These are phyloP conservation scores for Pezicula radicicola DNA, from an alignment of 2,329 filamentous ascomycete species.

Conservation along the genomic window DNA sequence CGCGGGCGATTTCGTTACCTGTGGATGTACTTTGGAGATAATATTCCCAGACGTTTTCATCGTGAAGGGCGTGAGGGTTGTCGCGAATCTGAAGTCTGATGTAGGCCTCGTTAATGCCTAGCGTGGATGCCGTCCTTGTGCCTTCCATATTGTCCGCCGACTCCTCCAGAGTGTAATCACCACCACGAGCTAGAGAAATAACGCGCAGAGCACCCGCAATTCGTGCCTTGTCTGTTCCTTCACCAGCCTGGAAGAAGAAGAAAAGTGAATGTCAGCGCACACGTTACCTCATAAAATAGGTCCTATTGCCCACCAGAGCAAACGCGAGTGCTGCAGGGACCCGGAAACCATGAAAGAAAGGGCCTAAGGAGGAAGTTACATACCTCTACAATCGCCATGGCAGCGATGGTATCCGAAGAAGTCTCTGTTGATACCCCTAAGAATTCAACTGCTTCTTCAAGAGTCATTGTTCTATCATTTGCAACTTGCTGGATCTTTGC, in stretches of 20 bases:
- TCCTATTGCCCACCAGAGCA: background rate
- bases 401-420: conserved; percentile 27
- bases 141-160: conserved; percentile 25
- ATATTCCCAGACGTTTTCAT: conserved; percentile 24
- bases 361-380: conserved; percentile 6
- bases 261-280: conserved; percentile 2
- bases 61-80: conserved; percentile 2
- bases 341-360: background rate
- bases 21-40: conserved; percentile 17
- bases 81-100: conserved; percentile 22
- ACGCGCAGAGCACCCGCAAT: conserved; percentile 26
- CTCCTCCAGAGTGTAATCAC: conserved; percentile 21
- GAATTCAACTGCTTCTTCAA: conserved; percentile 61
- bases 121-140: conserved; percentile 11
- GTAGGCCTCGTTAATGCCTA: conserved; percentile 28
- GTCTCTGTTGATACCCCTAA: conserved; percentile 40
- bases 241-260: conserved; percentile 17
- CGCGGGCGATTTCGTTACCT: conserved; percentile 26
- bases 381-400: conserved; percentile 27
- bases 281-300: background rate
- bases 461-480: conserved; percentile 53
- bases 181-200: conserved; percentile 22
- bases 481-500: conserved; percentile 55
- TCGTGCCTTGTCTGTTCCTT: conserved; percentile 24
- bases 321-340: background rate